phyloP scores from a whole-genome alignment of 2,329 filamentous ascomycete species.

The Colletotrichum lentis region DNA sequence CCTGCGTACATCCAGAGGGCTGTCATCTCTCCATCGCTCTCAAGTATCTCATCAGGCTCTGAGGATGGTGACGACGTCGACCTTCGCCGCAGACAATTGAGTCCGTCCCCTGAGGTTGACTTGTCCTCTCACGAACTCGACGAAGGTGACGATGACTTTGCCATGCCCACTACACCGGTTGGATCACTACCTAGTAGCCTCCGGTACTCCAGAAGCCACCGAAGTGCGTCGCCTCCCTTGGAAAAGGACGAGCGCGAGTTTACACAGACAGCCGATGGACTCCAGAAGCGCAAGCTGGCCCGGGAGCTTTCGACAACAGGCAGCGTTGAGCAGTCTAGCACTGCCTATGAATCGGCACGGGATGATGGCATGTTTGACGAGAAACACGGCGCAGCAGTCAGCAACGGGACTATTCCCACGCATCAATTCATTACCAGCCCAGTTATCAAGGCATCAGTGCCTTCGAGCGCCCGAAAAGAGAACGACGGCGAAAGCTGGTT shows the following conservation, averaged over 20 bases:
- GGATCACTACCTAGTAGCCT: constrained; percentile 67
- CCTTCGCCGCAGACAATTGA: constrained; percentile 74
- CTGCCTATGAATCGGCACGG: constrained; percentile 53
- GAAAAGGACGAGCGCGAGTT: constrained; percentile 97
- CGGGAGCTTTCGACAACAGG: constrained; percentile 50
- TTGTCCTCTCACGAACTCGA: constrained; percentile 88
- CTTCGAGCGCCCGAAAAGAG: constrained; percentile 46
- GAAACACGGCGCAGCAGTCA: constrained; percentile 43
- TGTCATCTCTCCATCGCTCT: constrained; percentile 85
- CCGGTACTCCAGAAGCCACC: constrained; percentile 52
- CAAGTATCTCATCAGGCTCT: constrained; percentile 67
- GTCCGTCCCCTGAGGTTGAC: constrained; percentile 92
- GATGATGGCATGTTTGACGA: constrained; percentile 66
- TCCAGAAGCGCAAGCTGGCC: constrained; percentile 72
- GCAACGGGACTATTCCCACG: constrained; percentile 42
- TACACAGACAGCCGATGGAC: constrained; percentile 88
- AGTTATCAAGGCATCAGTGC: constrained; percentile 59
- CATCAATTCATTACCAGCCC: constrained; percentile 63
- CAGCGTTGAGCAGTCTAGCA: constrained; percentile 46
- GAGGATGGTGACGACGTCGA: constrained; percentile 73
- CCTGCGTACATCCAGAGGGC: constrained; percentile 51
- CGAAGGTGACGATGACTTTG: constrained; percentile 68
- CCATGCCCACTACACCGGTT: constrained; percentile 68
- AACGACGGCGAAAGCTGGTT: constrained; percentile 54
- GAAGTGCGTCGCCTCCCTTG: constrained; percentile 84